These are phyloP conservation scores for Phyllosticta paracitricarpa DNA, from an alignment of 2,329 filamentous ascomycete species.

Conservation along the genomic window DNA sequence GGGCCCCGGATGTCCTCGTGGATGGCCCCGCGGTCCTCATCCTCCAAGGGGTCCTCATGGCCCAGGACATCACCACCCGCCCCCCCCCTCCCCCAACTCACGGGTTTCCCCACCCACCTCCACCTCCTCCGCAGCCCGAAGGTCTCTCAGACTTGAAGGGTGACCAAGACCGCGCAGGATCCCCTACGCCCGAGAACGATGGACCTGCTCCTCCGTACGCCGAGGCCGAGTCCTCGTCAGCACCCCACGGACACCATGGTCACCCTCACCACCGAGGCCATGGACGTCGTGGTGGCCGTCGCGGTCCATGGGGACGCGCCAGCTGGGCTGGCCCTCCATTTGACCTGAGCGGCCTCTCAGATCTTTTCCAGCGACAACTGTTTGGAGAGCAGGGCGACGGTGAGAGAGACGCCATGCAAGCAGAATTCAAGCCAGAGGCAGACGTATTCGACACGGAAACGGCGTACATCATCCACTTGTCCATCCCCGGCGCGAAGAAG, in stretches of 20 bases:
- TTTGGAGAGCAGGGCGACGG: slow-evolving; percentile 22
- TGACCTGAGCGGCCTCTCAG: slow-evolving; percentile 21
- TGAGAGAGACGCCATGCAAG: slow-evolving; percentile 14
- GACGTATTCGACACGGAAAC: slow-evolving; percentile 64
- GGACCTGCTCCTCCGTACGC: slow-evolving; percentile 10
- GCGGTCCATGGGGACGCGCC: slow-evolving; percentile 11
- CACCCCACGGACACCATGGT: slow-evolving; percentile 9
- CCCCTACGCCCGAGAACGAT: background rate
- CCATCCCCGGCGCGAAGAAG: slow-evolving; percentile 69
- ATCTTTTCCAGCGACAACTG: slow-evolving; percentile 18
- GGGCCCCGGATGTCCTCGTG: slow-evolving; percentile 13
- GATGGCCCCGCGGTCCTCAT: slow-evolving; percentile 13
- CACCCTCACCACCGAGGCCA: background rate
- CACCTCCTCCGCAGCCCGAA: slow-evolving; percentile 14
- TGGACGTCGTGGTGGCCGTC: slow-evolving; percentile 7
- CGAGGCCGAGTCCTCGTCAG: slow-evolving; percentile 13
- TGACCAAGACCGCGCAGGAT: background rate
- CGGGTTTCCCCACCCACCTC: slow-evolving; percentile 8
- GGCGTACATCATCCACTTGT: slow-evolving; percentile 56
- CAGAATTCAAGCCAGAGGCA: slow-evolving; percentile 52
- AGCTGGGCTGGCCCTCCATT: slow-evolving; percentile 18
- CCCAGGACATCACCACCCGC: background rate
- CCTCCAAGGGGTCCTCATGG: slow-evolving; percentile 15
- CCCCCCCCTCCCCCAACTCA: slow-evolving; percentile 2
- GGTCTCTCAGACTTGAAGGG: slow-evolving; percentile 11